Base-by-base conservation (phyloP, 2,329 filamentous ascomycete species). In the Metarhizium anisopliae region DNA sequence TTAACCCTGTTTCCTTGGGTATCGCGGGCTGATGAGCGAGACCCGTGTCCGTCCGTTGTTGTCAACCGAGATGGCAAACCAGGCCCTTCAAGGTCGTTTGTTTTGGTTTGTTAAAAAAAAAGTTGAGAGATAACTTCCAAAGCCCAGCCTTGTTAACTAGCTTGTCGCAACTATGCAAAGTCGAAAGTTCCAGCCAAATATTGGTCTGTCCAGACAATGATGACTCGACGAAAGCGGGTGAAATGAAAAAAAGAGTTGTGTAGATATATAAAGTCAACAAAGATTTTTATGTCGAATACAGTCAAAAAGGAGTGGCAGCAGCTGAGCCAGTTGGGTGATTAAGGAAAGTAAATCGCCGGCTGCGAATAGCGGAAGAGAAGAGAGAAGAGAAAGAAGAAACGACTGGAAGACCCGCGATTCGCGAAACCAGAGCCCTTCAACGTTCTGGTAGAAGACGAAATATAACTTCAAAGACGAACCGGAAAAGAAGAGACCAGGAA, bases 271-370 rank as follows among this genome's bases (percentile, higher is more conserved):
- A 30, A 43, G 30, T 45, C 47, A 43, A 55, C 47, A 4, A 50
- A 14, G 25, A 4, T 25, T n/a, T 50, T n/a, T 50, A 43, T n/a
- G 30, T 53, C 20, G 10, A 52, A 50, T 10, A 50, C 20, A 30
- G 47, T 38, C 14, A 14, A 58, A 76, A 80, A 81, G 71, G 75
- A 79, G 70, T 68, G 77, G 76, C 74, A 76, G 75, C 74, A 79
- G 76, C 78, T 78, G 80, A 80, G 73, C 76, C 77, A 78, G 77
- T 79, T 79, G 77, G 76, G 68, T 72, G 65, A 73, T 63, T 62
- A 70, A 70, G 61, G 65, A 68, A 60, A 63, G 66, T 67, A 60
- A 57, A 57, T 61, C 58, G 52, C 61, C 57, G 58, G 66, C 65
- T 67, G 66, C 63, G 63, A 57, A 67, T 71, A 68, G 65, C 67